Percentiles rank a stretch among this genome's conserved stretches.
phyloP scores from a whole-genome alignment of 768 basidiomycete genomes.

The Mycena polygramma region DNA sequence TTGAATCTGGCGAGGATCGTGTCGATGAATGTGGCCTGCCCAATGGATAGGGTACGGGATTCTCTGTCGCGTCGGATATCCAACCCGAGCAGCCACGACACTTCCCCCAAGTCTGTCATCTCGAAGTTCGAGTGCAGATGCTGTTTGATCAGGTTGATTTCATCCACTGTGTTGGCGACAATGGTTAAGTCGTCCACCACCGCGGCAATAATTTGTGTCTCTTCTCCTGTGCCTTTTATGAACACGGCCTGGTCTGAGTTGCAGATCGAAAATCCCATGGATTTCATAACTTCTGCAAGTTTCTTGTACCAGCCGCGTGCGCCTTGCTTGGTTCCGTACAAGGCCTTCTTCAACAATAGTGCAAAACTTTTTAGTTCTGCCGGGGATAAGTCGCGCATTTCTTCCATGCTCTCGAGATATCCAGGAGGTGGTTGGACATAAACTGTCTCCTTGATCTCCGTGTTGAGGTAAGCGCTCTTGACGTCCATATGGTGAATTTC shows the following conservation, averaged over 20 bases:
- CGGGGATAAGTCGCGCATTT: too few relatives aligned
- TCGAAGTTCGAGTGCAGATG: too few relatives aligned
- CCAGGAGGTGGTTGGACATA: too few relatives aligned
- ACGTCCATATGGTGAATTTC: conserved; percentile 38
- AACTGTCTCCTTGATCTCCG: not conserved
- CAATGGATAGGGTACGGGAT: not conserved
- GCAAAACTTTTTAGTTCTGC: too few relatives aligned
- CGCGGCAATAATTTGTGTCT: not conserved
- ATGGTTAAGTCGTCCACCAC: conserved; percentile 1
- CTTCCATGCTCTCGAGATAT: too few relatives aligned
- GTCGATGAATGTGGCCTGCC: not conserved
- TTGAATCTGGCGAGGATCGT: not conserved
- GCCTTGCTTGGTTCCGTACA: too few relatives aligned
- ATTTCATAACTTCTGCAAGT: not conserved
- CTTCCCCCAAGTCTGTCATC: not conserved
- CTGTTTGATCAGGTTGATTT: not conserved
- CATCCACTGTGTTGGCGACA: not conserved
- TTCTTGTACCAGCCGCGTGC: too few relatives aligned
- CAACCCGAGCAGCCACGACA: not conserved
- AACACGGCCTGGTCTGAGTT: conserved; percentile 15
- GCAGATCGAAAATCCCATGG: conserved; percentile 11
- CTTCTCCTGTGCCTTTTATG: conserved; percentile 3
- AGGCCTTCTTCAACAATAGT: too few relatives aligned
- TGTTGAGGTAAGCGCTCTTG: conserved; percentile 26
- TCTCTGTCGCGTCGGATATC: not conserved